phyloP scores from a whole-genome alignment of 805 yeast genomes.

The Debaryomyces hansenii region DNA sequence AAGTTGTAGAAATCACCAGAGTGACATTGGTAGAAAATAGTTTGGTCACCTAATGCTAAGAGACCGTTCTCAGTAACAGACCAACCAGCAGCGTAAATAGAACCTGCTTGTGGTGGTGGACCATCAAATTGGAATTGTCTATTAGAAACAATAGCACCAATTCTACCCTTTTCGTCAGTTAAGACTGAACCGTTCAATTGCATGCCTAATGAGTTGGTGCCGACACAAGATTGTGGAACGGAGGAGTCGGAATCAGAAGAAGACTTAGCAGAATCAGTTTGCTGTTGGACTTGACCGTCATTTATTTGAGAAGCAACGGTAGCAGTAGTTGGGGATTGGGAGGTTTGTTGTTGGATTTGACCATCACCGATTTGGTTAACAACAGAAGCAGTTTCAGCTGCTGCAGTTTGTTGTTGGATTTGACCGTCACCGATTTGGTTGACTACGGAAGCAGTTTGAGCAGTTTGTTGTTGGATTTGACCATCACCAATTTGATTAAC shows the following conservation, averaged over 20 bases:
- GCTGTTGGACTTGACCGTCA: constrained; percentile 33
- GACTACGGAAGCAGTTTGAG: constrained; percentile 38
- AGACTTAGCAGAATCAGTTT: constrained; percentile 16
- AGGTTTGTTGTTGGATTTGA: constrained; percentile 31
- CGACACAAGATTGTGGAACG: constrained; percentile 38
- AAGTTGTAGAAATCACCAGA: constrained; percentile 80
- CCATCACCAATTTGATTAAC: constrained; percentile 38
- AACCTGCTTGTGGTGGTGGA: constrained; percentile 81
- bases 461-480: constrained; percentile 33
- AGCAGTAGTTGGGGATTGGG: constrained; percentile 15
- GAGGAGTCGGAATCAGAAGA: constrained; percentile 28
- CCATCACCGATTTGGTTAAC: constrained; percentile 37
- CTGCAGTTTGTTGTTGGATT: constrained; percentile 49
- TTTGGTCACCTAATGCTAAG: constrained; percentile 62
- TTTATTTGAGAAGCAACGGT: constrained; percentile 24
- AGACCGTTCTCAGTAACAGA: constrained; percentile 37
- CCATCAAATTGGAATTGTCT: constrained; percentile 81
- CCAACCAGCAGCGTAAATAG: constrained; percentile 67
- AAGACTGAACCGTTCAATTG: constrained; percentile 21
- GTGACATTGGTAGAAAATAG: constrained; percentile 70
- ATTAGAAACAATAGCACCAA: constrained; percentile 49
- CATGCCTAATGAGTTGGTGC: constrained; percentile 32
- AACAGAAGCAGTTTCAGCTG: constrained; percentile 19
- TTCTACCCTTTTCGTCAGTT: constrained; percentile 40
- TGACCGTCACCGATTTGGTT: constrained; percentile 50